A percentile compares a stretch with the other conserved stretches of the same genome.
These are phyloP conservation scores for Papilionanthe hybrid DNA, from an alignment of 116 monocot genomes.

Conservation along the genomic window DNA sequence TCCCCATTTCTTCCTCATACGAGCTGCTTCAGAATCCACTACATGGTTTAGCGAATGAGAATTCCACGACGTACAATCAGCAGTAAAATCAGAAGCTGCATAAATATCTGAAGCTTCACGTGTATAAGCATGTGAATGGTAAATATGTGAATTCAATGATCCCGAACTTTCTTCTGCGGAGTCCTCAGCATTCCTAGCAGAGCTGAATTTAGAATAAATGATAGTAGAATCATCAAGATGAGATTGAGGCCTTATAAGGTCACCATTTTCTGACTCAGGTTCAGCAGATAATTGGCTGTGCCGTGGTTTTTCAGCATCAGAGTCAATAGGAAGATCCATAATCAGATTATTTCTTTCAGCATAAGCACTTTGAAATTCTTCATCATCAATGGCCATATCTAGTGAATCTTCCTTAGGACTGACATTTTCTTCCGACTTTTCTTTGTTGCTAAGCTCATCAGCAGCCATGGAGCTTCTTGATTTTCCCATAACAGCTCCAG, in stretches of 20 bases:
- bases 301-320: conserved; percentile 42
- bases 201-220: conserved; percentile 24
- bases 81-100: conserved; percentile 70
- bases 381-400: conserved; percentile 33
- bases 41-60: conserved; percentile 57
- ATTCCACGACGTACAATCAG: conserved; percentile 72
- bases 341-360: conserved; percentile 26
- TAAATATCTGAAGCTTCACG: conserved; percentile 76
- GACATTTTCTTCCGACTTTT: conserved; percentile 27
- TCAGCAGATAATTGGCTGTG: conserved; percentile 36
- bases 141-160: conserved; percentile 52
- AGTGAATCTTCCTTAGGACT: conserved; percentile 23
- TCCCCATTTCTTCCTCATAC: conserved; percentile 96
- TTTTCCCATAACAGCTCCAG: conserved; percentile 30
- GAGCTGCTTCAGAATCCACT: conserved; percentile 64
- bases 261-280: conserved; percentile 44
- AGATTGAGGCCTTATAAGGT: conserved; percentile 26
- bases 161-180: conserved; percentile 55
- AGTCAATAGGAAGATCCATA: conserved; percentile 38
- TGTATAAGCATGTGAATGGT: conserved; percentile 50
- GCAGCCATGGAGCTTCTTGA: conserved; percentile 17
- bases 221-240: conserved; percentile 31
- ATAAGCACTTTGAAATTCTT: conserved; percentile 32
- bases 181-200: conserved; percentile 26
- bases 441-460: conserved; percentile 24